These are phyloP conservation scores for Mycena metata DNA, from an alignment of 768 basidiomycete species.

Conservation along the genomic window DNA sequence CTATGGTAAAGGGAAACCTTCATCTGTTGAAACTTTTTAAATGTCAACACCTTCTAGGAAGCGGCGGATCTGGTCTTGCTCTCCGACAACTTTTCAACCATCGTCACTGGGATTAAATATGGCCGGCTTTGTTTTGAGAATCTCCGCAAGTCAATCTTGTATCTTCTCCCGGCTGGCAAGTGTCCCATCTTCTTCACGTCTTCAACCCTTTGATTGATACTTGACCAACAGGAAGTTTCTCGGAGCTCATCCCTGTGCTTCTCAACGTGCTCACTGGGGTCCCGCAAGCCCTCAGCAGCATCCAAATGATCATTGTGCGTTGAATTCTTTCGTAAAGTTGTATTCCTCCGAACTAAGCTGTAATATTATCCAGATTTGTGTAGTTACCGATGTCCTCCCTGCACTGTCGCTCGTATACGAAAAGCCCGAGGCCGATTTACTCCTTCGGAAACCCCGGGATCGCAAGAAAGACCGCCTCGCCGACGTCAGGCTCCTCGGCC, in stretches of 20 bases:
- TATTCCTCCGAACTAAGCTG: neutral
- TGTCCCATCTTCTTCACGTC: conserved; percentile 41
- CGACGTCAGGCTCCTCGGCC: conserved; percentile 64
- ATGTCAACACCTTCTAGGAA: conserved; percentile 46
- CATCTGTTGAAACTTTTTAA: neutral
- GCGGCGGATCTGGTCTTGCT: conserved; percentile 75
- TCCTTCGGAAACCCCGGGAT: conserved; percentile 68
- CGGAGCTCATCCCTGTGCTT: conserved; percentile 72
- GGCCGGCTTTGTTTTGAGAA: conserved; percentile 78
- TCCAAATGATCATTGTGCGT: conserved; percentile 59
- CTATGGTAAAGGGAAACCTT: conserved; percentile 43
- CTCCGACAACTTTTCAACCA: conserved; percentile 72
- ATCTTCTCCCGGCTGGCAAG: conserved; percentile 64
- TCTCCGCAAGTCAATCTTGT: conserved; percentile 68
- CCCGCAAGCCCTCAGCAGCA: conserved; percentile 54
- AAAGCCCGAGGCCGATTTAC: conserved; percentile 71
- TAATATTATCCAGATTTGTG: conserved; percentile 64
- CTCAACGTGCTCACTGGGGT: conserved; percentile 58
- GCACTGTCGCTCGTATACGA: conserved; percentile 70
- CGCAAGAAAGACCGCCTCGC: conserved; percentile 69
- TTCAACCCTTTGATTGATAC: neutral
- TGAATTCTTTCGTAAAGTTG: neutral
- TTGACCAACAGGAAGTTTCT: conserved; percentile 54
- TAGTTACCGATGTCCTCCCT: conserved; percentile 68
- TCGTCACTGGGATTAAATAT: conserved; percentile 73